Conservation (phyloP, 1,284 basidiomycete genomes). For the Trametes pubescens region DNA sequence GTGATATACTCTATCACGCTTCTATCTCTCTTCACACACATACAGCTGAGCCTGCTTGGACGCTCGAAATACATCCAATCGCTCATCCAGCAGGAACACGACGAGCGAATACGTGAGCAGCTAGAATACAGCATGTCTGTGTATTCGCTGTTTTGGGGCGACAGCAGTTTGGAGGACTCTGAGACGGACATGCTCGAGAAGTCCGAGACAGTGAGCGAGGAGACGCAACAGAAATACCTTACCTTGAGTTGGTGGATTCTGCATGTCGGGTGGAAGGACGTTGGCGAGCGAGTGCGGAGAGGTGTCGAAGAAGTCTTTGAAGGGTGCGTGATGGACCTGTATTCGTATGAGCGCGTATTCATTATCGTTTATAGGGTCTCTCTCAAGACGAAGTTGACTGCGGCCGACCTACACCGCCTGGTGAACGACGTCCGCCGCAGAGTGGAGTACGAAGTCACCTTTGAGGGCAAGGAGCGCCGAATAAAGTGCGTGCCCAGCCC, state of each 20-base stretch:
- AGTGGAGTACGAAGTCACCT: constrained; percentile 76
- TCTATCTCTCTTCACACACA: constrained; percentile 81
- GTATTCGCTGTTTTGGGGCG: constrained; percentile 44
- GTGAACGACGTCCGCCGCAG: constrained; percentile 75
- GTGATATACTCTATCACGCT: constrained; percentile 85
- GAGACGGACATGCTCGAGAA: constrained; percentile 44
- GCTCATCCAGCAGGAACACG: constrained; percentile 67
- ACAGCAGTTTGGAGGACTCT: constrained; percentile 37
- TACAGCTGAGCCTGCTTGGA: constrained; percentile 88
- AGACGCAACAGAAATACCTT: constrained; percentile 80
- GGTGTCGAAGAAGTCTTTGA: constrained; percentile 86
- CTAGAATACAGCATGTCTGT: constrained; percentile 51
- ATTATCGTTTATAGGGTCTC: constrained; percentile 62
- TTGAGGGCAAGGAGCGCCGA: constrained; percentile 64
- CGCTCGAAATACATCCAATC: constrained; percentile 82
- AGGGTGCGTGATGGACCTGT: constrained; percentile 57
- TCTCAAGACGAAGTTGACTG: constrained; percentile 76
- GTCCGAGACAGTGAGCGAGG: constrained; percentile 52
- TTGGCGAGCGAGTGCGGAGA: constrained; percentile 74
- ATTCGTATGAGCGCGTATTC: not conserved
- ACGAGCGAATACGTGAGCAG: constrained; percentile 63
- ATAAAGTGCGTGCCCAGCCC: constrained; percentile 54
- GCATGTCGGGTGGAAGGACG: constrained; percentile 88
- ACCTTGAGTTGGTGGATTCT: constrained; percentile 93
- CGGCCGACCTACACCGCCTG: constrained; percentile 72